These are phyloP conservation scores for Fusarium goolgardi DNA, from an alignment of 2,329 filamentous ascomycete species.

Conservation along the genomic window DNA sequence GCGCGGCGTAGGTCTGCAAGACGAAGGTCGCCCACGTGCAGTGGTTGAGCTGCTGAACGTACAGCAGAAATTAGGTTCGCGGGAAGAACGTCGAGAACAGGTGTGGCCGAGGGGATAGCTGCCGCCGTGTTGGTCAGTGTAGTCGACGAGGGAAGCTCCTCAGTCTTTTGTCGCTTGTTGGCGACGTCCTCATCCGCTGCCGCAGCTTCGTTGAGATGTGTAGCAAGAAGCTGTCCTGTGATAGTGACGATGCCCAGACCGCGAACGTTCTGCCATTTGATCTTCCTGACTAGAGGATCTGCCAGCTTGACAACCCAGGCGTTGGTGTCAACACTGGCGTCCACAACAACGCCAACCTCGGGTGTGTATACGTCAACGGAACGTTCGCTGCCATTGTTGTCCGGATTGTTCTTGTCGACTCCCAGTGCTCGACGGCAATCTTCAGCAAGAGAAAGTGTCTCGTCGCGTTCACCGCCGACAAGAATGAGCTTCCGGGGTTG, in stretches of 20 bases:
- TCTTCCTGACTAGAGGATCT: conserved; percentile 82
- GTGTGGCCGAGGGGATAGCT: conserved; percentile 51
- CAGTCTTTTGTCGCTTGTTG: conserved; percentile 64
- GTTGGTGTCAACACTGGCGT: conserved; percentile 97
- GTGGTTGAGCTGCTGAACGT: conserved; percentile 81
- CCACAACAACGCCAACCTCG: conserved; percentile 75
- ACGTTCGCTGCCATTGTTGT: conserved; percentile 55
- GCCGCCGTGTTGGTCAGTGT: conserved; percentile 42
- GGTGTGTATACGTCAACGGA: conserved; percentile 85
- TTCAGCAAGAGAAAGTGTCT: conserved; percentile 81
- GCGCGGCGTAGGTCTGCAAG: conserved; percentile 87
- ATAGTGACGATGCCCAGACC: conserved; percentile 93
- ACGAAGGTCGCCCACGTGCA: conserved; percentile 93
- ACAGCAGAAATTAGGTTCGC: conserved; percentile 75
- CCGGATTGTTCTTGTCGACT: conserved; percentile 16
- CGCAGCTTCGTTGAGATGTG: conserved; percentile 54
- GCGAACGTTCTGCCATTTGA: conserved; percentile 95
- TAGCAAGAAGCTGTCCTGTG: conserved; percentile 72
- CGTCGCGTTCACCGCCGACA: conserved; percentile 81
- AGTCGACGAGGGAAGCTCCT: conserved; percentile 46
- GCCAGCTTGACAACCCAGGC: conserved; percentile 95
- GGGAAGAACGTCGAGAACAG: conserved; percentile 67
- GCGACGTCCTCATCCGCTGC: conserved; percentile 57
- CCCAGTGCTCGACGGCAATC: conserved; percentile 78
- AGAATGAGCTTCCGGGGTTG: conserved; percentile 94